phyloP scores from a whole-genome alignment of 768 basidiomycete species.

The Suillus spraguei region DNA sequence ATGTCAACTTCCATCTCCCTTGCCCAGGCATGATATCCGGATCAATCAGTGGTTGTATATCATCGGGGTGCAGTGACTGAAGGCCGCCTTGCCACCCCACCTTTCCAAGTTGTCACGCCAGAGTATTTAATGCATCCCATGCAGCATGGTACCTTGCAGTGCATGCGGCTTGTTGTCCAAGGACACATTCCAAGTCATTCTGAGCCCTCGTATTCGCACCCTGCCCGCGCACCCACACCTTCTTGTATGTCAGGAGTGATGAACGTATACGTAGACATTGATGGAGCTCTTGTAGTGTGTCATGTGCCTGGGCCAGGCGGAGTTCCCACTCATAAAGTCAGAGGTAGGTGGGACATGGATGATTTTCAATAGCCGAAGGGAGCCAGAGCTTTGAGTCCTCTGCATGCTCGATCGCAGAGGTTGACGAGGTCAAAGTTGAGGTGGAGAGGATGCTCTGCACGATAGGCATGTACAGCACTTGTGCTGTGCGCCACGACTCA shows the following conservation, averaged over 20 bases:
- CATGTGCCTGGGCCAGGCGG: no score
- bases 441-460: no score
- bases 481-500: no score
- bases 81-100: background rate
- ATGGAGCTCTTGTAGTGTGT: background rate
- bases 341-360: no score
- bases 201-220: background rate
- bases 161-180: background rate
- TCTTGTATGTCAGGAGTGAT: background rate
- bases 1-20: background rate
- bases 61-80: background rate
- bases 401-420: no score
- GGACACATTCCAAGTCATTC: background rate
- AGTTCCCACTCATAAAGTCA: no score
- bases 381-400: no score
- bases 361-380: no score
- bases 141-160: background rate
- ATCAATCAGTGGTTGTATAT: background rate
- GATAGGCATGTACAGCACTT: no score
- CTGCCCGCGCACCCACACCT: background rate
- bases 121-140: background rate
- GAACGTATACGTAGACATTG: background rate
- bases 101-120: background rate
- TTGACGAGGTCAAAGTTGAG: no score
- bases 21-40: background rate